These are phyloP conservation scores for Phanerodontia chrysosporium DNA, from an alignment of 768 basidiomycete genomes.

Conservation along the genomic window DNA sequence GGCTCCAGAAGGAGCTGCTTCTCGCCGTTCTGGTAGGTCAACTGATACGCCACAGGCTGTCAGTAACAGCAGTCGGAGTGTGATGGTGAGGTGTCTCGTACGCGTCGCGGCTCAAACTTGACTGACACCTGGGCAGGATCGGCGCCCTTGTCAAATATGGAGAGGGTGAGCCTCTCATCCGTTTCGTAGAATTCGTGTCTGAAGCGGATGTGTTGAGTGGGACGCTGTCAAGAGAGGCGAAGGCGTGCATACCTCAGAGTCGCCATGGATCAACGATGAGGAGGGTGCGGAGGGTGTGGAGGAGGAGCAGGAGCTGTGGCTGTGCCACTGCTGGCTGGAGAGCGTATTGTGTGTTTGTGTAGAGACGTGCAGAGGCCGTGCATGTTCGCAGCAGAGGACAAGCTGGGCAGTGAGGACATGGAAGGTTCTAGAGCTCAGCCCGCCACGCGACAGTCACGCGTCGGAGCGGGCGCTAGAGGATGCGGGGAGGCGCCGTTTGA, in stretches of 20 bases:
- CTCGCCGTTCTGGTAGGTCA: conserved; percentile 65
- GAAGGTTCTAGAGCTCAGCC: conserved; percentile 4
- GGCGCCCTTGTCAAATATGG: conserved; percentile 75
- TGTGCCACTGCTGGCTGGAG: background rate
- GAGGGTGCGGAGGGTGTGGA: background rate
- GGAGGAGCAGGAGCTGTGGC: background rate
- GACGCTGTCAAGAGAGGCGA: background rate
- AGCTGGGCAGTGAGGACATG: background rate
- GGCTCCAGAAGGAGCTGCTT: conserved; percentile 72
- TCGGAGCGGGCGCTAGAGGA: background rate
- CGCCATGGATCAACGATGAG: background rate
- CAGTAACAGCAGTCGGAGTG: conserved; percentile 4
- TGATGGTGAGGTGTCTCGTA: conserved; percentile 22
- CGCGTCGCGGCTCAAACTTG: conserved; percentile 61
- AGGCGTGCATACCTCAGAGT: background rate
- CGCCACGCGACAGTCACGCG: conserved; percentile 4
- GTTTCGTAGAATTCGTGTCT: conserved; percentile 90
- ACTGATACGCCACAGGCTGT: conserved; percentile 30
- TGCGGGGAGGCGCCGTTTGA: background rate
- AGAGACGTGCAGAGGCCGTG: background rate
- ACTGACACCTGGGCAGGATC: conserved; percentile 61
- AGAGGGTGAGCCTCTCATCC: conserved; percentile 67
- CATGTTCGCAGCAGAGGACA: background rate
- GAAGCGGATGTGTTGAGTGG: background rate
- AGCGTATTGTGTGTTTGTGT: background rate